Percentiles rank a stretch among this genome's conserved stretches.
Evolutionary conservation across 352 stramenopile species (phyloP).

Genomic region (Globisporangium emineosum): DNA sequence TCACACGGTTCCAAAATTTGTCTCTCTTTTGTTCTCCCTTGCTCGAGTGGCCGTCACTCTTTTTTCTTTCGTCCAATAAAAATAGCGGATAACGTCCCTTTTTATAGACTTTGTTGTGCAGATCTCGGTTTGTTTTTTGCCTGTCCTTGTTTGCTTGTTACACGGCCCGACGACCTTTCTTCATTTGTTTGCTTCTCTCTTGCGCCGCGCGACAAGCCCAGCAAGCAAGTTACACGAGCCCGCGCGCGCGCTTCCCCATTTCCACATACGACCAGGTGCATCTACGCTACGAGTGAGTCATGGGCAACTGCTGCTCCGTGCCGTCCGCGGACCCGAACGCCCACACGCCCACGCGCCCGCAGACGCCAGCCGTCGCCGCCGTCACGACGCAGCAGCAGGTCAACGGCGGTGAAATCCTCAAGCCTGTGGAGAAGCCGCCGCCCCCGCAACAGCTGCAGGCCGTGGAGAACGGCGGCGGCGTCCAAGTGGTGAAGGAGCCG

Average conservation of each 20-base stretch:
- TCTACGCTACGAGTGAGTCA: too few relatives aligned
- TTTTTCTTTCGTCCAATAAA: not conserved
- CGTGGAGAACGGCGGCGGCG: constrained; percentile 4
- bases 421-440: constrained; percentile 11
- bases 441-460: constrained; percentile 1
- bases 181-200: constrained; percentile 9
- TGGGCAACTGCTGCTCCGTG: constrained; percentile 83
- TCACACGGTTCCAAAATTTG: too few relatives aligned
- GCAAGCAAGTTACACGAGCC: not conserved
- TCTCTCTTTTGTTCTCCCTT: too few relatives aligned
- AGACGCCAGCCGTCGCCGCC: not conserved
- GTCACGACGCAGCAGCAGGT: not conserved
- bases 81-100: not conserved
- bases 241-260: not conserved
- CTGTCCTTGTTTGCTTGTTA: constrained; percentile 3
- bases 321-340: constrained; percentile 38
- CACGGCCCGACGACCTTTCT: constrained; percentile 4
- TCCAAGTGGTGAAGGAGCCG: constrained; percentile 10
- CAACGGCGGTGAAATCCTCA: constrained; percentile 4
- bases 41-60: not conserved
- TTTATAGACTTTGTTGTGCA: not conserved
- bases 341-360: not conserved
- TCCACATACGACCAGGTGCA: too few relatives aligned
- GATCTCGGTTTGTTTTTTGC: not conserved
- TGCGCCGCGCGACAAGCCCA: not conserved